A percentile compares a stretch with the other conserved stretches of the same genome.
Evolutionary conservation across 768 basidiomycete genomes (phyloP).

Genomic region (Amanita subjunquillea): DNA sequence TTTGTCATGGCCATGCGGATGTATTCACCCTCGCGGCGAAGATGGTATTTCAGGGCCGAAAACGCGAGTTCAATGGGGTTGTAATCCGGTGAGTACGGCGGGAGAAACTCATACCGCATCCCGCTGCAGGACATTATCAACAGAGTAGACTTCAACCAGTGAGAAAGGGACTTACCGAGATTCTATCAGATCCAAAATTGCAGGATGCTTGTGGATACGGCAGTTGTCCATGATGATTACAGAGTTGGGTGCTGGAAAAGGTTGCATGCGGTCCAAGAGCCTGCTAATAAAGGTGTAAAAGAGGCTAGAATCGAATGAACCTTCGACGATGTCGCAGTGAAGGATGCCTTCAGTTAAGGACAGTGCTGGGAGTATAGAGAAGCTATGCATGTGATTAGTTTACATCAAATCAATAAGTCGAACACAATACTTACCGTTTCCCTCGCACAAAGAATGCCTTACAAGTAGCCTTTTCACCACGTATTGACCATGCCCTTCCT

Average conservation of each 20-base stretch:
- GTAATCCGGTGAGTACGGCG: slow-evolving; percentile 7
- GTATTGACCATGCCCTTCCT: slow-evolving; percentile 16
- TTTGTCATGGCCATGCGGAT: background rate
- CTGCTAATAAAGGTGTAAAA: background rate
- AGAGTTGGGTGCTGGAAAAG: no score
- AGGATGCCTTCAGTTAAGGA: slow-evolving; percentile 2
- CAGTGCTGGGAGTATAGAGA: slow-evolving; percentile 1
- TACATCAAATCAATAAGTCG: background rate
- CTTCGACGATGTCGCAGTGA: background rate
- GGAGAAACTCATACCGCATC: slow-evolving; percentile 3
- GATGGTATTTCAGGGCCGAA: slow-evolving; percentile 4
- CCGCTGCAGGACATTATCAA: slow-evolving; percentile 1
- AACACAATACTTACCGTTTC: background rate
- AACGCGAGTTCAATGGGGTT: slow-evolving; percentile 9
- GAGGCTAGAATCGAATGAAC: background rate
- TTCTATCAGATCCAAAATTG: background rate
- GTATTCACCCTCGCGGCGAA: no score
- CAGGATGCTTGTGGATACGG: background rate
- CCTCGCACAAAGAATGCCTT: slow-evolving; percentile 3
- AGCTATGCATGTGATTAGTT: background rate
- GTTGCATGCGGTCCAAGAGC: no score
- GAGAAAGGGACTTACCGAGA: background rate
- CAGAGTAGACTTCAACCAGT: background rate
- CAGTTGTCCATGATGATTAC: no score
- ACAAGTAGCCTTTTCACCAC: slow-evolving; percentile 4